Percentiles rank a stretch among this genome's conserved stretches.
Evolutionary conservation across 2,329 filamentous ascomycete species (phyloP).

Genomic region (Blumeria graminis): DNA sequence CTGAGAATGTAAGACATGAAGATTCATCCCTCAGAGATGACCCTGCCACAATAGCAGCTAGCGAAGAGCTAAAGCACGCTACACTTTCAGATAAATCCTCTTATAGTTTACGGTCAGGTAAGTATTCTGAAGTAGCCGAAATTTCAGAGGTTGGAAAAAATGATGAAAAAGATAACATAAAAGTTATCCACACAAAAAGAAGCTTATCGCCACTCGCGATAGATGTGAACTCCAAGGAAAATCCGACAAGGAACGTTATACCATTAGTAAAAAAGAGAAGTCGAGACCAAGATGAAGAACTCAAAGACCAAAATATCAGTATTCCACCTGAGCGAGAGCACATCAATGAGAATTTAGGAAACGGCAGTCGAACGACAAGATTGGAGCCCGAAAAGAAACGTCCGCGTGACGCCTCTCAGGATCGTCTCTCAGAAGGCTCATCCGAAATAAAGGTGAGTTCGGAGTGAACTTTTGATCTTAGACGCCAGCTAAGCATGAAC

Average conservation of each 20-base stretch:
- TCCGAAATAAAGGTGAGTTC: slow-evolving; percentile 8
- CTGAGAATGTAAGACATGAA: not conserved
- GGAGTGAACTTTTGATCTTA: not conserved
- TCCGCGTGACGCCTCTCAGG: slow-evolving; percentile 24
- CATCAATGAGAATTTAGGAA: slow-evolving; percentile 20
- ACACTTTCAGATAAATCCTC: too few species aligned
- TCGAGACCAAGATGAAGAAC: slow-evolving; percentile 20
- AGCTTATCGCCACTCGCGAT: too few species aligned
- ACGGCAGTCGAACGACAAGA: slow-evolving; percentile 16
- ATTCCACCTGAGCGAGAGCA: slow-evolving; percentile 17
- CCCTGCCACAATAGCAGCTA: too few species aligned
- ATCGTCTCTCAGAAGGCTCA: slow-evolving; percentile 9
- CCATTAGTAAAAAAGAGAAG: slow-evolving; percentile 42
- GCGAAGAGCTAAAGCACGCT: too few species aligned
- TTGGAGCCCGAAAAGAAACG: slow-evolving; percentile 43
- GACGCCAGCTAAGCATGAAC: too few species aligned
- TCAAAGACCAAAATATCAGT: slow-evolving; percentile 15
- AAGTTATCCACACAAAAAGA: too few species aligned
- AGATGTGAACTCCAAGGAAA: too few species aligned
- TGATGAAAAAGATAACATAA: too few species aligned
- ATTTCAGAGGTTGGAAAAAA: too few species aligned
- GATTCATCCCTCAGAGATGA: not conserved
- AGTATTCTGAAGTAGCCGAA: too few species aligned
- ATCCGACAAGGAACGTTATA: slow-evolving; percentile 7
- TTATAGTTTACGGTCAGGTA: too few species aligned